These are phyloP conservation scores for Pseudopyrenochaeta lycopersici DNA, from an alignment of 2,329 filamentous ascomycete species.

Conservation along the genomic window DNA sequence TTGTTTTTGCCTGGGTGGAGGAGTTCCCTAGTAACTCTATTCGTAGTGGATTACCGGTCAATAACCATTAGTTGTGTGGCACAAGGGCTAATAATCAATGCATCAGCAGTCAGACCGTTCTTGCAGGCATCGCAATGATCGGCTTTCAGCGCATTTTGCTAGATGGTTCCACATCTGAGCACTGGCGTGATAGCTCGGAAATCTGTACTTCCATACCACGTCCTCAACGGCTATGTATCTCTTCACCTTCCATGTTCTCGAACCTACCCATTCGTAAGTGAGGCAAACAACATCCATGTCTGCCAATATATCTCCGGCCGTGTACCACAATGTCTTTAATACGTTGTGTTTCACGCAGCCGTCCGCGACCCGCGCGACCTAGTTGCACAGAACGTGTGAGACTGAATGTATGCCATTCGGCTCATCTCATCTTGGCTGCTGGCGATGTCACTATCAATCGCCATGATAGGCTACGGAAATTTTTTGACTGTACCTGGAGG, in stretches of 20 bases:
- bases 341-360: conserved; percentile 4
- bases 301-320: not conserved
- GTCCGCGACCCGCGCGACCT: conserved; percentile 7
- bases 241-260: not conserved
- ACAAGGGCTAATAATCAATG: conserved; percentile 8
- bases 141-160: not conserved
- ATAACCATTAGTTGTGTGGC: conserved; percentile 9
- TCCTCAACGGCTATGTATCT: conserved; percentile 1
- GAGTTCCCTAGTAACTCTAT: conserved; percentile 6
- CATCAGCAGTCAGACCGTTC: not conserved
- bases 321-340: not conserved
- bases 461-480: conserved; percentile 25
- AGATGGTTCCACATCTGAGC: not conserved
- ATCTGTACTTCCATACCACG: no score
- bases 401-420: conserved; percentile 9
- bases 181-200: not conserved
- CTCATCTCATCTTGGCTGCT: no score
- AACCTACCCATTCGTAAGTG: not conserved
- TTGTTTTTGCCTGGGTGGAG: conserved; percentile 4
- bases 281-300: not conserved
- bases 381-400: conserved; percentile 17
- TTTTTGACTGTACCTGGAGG: conserved; percentile 21
- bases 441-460: conserved; percentile 15
- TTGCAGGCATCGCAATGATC: not conserved
- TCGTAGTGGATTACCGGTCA: conserved; percentile 15